A percentile compares a stretch with the other conserved stretches of the same genome.
Conservation (phyloP, 202 grass and related monocot species). For the Thinopyrum obtusiflorum region DNA sequence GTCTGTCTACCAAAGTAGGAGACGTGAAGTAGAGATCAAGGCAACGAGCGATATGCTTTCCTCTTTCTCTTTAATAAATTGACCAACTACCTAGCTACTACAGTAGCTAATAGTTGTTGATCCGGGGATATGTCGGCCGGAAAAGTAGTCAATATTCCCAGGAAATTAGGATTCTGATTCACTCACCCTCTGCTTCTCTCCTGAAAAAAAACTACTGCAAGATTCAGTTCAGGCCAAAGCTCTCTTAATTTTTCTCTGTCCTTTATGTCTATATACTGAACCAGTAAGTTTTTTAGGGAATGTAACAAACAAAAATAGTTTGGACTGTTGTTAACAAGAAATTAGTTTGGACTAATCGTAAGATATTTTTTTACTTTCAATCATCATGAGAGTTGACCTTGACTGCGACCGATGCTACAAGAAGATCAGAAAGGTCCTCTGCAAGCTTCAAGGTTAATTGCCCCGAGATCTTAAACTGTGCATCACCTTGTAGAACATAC, state of each 20-base stretch:
- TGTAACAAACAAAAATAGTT: background rate
- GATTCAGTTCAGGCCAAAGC: background rate
- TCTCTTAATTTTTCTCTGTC: background rate
- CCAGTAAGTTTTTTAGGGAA: background rate
- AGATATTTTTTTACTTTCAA: constrained; percentile 4
- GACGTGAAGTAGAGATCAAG: constrained; percentile 44
- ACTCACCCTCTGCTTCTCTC: background rate
- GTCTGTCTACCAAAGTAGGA: background rate
- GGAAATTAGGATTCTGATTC: background rate
- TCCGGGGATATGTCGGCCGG: background rate
- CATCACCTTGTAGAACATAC: background rate
- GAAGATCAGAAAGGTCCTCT: constrained; percentile 81
- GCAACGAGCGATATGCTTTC: constrained; percentile 20
- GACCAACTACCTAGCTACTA: background rate
- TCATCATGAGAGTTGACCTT: constrained; percentile 79
- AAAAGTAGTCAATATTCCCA: background rate
- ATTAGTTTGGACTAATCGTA: background rate
- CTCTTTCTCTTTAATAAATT: background rate
- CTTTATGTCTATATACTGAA: background rate
- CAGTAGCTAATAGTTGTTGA: background rate
- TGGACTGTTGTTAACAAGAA: no score
- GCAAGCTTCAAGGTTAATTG: constrained; percentile 68
- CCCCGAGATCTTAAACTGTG: background rate
- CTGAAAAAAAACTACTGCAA: background rate
- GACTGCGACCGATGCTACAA: constrained; percentile 63